Evolutionary conservation across 208 protist genomes (phyloP).

Genomic region (Leishmania turanica): DNA sequence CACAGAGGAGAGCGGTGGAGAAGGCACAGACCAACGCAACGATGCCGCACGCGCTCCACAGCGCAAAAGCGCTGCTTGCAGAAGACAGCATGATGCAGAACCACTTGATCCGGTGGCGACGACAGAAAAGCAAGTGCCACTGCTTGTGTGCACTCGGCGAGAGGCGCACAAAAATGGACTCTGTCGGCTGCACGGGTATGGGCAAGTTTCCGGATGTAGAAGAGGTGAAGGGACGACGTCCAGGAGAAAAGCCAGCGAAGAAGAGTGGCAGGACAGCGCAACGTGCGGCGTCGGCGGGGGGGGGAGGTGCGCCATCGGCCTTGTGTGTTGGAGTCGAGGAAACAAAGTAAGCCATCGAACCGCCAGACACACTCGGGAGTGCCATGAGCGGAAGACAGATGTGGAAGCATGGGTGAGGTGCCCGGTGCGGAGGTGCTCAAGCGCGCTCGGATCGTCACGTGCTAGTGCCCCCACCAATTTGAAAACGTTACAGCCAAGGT

Average conservation of each 20-base stretch:
- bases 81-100: conserved; percentile 3
- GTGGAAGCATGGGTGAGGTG: neutral
- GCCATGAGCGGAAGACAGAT: neutral
- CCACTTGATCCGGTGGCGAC: neutral
- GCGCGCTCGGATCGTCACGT: neutral
- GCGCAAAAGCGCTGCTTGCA: neutral
- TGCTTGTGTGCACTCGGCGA: neutral
- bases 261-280: neutral
- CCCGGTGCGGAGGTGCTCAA: neutral
- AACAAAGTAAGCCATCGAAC: neutral
- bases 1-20: neutral
- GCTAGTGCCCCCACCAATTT: neutral
- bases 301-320: neutral
- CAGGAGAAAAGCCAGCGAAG: neutral
- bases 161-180: neutral
- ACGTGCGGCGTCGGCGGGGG: neutral
- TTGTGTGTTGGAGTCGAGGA: neutral
- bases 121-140: neutral
- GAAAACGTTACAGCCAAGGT: neutral
- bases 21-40: neutral
- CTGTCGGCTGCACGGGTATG: too few species aligned
- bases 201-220: neutral
- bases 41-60: conserved; percentile 3
- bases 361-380: neutral
- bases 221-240: neutral